Evolutionary conservation across 1,284 basidiomycete species (phyloP).

Genomic region (Melanopsichium pennsylvanicum): DNA sequence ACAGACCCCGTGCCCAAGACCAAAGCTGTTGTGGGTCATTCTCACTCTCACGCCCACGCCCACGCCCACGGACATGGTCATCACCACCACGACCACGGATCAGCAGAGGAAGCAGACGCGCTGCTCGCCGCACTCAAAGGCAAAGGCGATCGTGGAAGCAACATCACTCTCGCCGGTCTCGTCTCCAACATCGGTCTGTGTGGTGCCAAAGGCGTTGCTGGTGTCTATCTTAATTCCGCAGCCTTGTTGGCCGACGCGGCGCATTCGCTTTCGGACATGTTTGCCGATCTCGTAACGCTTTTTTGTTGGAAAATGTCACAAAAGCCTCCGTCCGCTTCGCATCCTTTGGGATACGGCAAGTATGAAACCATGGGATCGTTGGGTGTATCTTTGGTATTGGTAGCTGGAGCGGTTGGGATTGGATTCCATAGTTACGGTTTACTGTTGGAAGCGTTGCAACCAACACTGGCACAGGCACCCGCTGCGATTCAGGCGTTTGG

Average conservation of each 20-base stretch:
- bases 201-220: constrained; percentile 76
- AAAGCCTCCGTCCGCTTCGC: constrained; percentile 76
- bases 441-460: constrained; percentile 74
- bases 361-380: constrained; percentile 92
- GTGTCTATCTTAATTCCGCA: constrained; percentile 75
- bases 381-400: constrained; percentile 80
- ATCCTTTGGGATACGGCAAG: constrained; percentile 86
- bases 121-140: constrained; percentile 63
- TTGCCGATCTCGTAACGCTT: constrained; percentile 91
- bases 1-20: constrained; percentile 8
- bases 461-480: constrained; percentile 68
- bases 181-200: constrained; percentile 84
- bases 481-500: constrained; percentile 73
- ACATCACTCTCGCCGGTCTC: constrained; percentile 73
- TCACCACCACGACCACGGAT: constrained; percentile 61
- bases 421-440: constrained; percentile 88
- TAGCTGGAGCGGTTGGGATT: constrained; percentile 86
- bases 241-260: constrained; percentile 92
- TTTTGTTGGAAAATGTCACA: constrained; percentile 89
- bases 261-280: constrained; percentile 84
- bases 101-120: constrained; percentile 63
- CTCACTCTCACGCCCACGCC: constrained; percentile 6
- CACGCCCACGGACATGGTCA: constrained; percentile 34
- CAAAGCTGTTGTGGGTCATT: constrained; percentile 10
- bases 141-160: constrained; percentile 57